A percentile compares a stretch with the other conserved stretches of the same genome.
These are phyloP conservation scores for Neofusicoccum parvum DNA, from an alignment of 2,329 filamentous ascomycete genomes.

Conservation along the genomic window DNA sequence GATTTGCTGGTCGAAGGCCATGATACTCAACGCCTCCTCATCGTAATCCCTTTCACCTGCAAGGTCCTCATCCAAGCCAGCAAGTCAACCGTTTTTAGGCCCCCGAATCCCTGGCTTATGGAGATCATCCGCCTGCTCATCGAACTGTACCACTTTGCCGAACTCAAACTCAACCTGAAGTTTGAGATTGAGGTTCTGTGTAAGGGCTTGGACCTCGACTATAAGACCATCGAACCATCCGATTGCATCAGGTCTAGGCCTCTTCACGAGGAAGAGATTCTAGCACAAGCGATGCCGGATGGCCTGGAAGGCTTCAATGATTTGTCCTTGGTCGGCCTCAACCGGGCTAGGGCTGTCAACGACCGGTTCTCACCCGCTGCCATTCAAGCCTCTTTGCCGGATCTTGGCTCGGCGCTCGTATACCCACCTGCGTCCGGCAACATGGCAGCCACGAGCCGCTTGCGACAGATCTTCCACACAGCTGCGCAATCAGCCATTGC, in stretches of 20 bases:
- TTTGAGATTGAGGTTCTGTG: conserved; percentile 98
- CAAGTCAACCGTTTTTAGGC: conserved; percentile 84
- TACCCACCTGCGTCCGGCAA: conserved; percentile 70
- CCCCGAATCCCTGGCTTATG: conserved; percentile 97
- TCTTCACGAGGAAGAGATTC: conserved; percentile 62
- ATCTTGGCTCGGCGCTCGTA: conserved; percentile 75
- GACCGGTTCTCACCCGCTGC: conserved; percentile 76
- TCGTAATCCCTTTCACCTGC: conserved; percentile 97
- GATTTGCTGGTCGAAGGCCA: conserved; percentile 91
- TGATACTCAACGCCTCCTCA: conserved; percentile 84
- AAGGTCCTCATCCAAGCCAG: conserved; percentile 87
- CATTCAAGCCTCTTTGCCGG: conserved; percentile 79
- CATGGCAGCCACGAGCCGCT: conserved; percentile 69
- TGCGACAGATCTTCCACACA: conserved; percentile 74
- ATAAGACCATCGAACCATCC: conserved; percentile 87
- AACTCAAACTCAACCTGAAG: conserved; percentile 94
- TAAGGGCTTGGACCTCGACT: conserved; percentile 87
- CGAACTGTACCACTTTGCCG: conserved; percentile 89
- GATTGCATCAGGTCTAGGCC: conserved; percentile 79
- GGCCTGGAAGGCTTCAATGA: conserved; percentile 81
- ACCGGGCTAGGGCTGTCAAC: conserved; percentile 62
- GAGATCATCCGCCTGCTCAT: conserved; percentile 90
- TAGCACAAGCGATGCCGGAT: conserved; percentile 61
- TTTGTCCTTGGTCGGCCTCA: conserved; percentile 64
- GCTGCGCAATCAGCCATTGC: conserved; percentile 88